Evolutionary conservation across 2,329 filamentous ascomycete species (phyloP).

Genomic region (Trichophaea hybrida): DNA sequence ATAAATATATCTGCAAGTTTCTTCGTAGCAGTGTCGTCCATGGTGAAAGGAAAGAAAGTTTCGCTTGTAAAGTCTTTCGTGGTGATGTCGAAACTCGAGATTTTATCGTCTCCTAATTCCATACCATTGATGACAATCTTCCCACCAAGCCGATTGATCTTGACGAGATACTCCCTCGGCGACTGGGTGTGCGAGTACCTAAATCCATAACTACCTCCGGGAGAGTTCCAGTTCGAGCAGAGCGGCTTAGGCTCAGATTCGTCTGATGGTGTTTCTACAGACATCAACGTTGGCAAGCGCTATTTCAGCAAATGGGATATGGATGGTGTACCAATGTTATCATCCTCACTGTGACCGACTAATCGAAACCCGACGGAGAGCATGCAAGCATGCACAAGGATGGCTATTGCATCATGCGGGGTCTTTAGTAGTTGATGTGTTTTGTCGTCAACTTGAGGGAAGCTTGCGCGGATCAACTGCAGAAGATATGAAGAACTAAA

Average conservation of each 20-base stretch:
- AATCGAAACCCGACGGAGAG: slow-evolving; percentile 64
- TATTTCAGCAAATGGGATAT: not conserved
- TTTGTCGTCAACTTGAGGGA: slow-evolving; percentile 6
- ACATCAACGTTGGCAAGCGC: not conserved
- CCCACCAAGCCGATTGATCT: slow-evolving; percentile 63
- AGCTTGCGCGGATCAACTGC: slow-evolving; percentile 14
- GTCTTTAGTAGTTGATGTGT: slow-evolving; percentile 14
- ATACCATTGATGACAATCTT: slow-evolving; percentile 76
- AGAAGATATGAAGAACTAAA: slow-evolving; percentile 17
- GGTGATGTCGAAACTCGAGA: slow-evolving; percentile 59
- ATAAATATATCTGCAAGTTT: slow-evolving; percentile 52
- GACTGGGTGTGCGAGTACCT: slow-evolving; percentile 78
- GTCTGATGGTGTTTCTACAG: slow-evolving; percentile 23
- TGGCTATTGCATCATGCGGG: slow-evolving; percentile 57
- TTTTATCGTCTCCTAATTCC: slow-evolving; percentile 65
- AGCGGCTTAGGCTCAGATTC: slow-evolving; percentile 36
- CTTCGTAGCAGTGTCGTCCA: slow-evolving; percentile 35
- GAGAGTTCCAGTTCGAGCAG: slow-evolving; percentile 61
- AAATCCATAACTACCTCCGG: slow-evolving; percentile 59
- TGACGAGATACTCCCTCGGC: slow-evolving; percentile 68
- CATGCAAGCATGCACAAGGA: slow-evolving; percentile 76
- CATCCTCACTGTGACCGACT: slow-evolving; percentile 70
- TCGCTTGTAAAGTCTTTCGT: slow-evolving; percentile 60
- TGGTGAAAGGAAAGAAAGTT: slow-evolving; percentile 40
- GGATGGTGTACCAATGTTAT: slow-evolving; percentile 45